Evolutionary conservation across 345 rosid species (phyloP).

Genomic region (Gossypium bickii): DNA sequence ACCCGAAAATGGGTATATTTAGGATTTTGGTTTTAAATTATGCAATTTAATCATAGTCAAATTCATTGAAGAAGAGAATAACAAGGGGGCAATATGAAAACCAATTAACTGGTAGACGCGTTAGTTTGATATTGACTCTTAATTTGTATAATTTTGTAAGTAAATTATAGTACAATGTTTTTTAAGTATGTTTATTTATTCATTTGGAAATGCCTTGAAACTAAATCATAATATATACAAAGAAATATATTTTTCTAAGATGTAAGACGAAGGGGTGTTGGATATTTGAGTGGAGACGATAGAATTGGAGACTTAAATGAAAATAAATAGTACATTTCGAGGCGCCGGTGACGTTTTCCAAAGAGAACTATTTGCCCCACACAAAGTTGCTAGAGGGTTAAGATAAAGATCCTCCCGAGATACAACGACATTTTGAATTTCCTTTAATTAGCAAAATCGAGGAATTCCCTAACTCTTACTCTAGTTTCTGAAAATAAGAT

Average conservation of each 20-base stretch:
- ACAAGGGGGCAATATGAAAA: not conserved
- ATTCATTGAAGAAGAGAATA: not conserved
- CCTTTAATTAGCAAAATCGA: too few relatives aligned
- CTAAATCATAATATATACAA: not conserved
- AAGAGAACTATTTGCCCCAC: too few relatives aligned
- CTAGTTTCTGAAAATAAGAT: too few relatives aligned
- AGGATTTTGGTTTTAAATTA: not conserved
- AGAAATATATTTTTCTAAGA: not conserved
- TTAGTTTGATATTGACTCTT: not conserved
- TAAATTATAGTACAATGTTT: not conserved
- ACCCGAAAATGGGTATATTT: not conserved
- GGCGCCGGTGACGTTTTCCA: accelerated
- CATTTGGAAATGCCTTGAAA: not conserved
- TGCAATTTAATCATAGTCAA: not conserved
- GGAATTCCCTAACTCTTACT: too few relatives aligned
- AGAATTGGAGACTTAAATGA: too few relatives aligned
- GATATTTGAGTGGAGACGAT: too few relatives aligned
- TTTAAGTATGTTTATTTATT: not conserved
- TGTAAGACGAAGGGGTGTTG: too few relatives aligned
- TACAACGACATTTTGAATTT: too few relatives aligned
- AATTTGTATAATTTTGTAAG: not conserved
- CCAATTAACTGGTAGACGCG: not conserved
- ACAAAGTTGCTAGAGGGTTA: too few relatives aligned
- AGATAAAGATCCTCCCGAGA: accelerated
- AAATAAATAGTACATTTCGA: too few relatives aligned